Base-by-base conservation (phyloP, 2,329 filamentous ascomycete genomes). In the Claviceps maximensis region DNA sequence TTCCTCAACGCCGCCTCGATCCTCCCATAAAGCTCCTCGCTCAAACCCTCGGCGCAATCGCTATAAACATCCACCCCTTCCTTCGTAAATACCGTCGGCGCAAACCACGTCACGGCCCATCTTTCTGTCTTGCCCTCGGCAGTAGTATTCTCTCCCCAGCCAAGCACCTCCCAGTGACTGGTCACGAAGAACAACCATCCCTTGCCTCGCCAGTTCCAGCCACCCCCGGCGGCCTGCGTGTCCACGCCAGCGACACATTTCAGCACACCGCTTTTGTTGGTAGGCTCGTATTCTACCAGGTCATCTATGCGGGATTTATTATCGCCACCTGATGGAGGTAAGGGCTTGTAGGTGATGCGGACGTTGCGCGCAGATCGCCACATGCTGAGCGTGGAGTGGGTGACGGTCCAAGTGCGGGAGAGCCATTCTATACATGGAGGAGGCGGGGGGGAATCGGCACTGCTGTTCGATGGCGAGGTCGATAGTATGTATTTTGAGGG, bases 91-190 rank as follows among this genome's bases (percentile, higher is more conserved):
- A 90, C 59, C 25, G 87, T 94, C 62, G 86, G 83, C 57, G 84
- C 83, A 67, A 95, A 95, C 75, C 84, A 91, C 4, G 87, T 94
- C 15, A 95, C 86, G 1, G 79, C 81, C 86, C 87, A 95, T 59
- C 76, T 75, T 66, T 81, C 78, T 48, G 60, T 65, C 9, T 61
- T 64, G 1, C 68, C 69, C 33, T 65, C 71, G 15, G 68, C 64
- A 23, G 68, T 59, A 36, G 63, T 60, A 23, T 66, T 64, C 63
- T 84, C 77, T 5, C 87, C 87, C 74, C 80, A 90, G 3, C 84
- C 87, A 19, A 94, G 67, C 2, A 93, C 71, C 73, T 95, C 87
- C 89, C 89, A 95, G 62, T 88, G 82, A 47, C 79, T 84, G 17
- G 74, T 77, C 27, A 86, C 84, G 58, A 91, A 82, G 64, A 76